Conservation (phyloP, 164 flowering plant species). For the Vitis amurensis region DNA sequence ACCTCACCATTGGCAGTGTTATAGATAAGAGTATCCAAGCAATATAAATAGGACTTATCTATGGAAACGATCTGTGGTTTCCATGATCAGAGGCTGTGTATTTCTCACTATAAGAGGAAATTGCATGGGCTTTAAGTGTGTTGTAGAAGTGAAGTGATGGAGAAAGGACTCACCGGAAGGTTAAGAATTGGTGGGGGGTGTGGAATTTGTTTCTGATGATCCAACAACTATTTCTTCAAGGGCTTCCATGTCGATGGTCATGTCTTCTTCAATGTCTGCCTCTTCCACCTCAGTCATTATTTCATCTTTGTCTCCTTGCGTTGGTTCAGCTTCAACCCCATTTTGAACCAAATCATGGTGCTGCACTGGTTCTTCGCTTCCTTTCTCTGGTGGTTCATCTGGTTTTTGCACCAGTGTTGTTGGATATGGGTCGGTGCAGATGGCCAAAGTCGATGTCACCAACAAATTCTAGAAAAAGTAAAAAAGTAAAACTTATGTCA, state of each 20-base stretch:
- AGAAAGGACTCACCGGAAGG: background rate
- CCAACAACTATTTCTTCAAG: slow-evolving; percentile 30
- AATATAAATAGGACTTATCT: no score
- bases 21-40: no score
- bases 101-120: no score
- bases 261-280: slow-evolving; percentile 32
- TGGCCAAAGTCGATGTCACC: slow-evolving; percentile 67
- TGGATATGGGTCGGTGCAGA: slow-evolving; percentile 54
- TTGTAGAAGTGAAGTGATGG: background rate
- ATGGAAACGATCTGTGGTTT: no score
- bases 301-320: slow-evolving; percentile 40
- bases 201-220: slow-evolving; percentile 34
- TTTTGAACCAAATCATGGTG: slow-evolving; percentile 27
- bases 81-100: no score
- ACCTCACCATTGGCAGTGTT: no score
- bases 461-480: slow-evolving; percentile 58
- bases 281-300: slow-evolving; percentile 50
- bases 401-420: slow-evolving; percentile 22
- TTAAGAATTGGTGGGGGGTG: slow-evolving; percentile 26
- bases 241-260: slow-evolving; percentile 48
- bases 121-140: background rate
- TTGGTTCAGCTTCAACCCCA: slow-evolving; percentile 32
- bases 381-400: slow-evolving; percentile 27
- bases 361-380: slow-evolving; percentile 18
- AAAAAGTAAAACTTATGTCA: background rate